These are phyloP conservation scores for Myxozyma vanderwaltii DNA, from an alignment of 805 yeast species.

Conservation along the genomic window DNA sequence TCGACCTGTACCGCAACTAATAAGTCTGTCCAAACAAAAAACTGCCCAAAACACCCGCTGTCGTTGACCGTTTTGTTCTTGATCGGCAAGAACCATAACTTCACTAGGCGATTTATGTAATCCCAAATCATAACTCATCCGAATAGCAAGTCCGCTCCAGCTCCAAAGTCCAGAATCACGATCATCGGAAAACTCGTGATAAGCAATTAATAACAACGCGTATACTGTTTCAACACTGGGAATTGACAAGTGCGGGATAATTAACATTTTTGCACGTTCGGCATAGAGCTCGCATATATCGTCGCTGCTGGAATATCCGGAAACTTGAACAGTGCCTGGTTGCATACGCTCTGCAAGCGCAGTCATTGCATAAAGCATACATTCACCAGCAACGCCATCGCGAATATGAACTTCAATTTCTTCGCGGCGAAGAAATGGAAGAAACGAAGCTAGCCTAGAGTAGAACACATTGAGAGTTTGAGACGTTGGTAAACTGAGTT, in stretches of 20 bases:
- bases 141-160: slow-evolving; percentile 40
- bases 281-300: slow-evolving; percentile 34
- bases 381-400: slow-evolving; percentile 35
- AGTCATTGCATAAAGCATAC: slow-evolving; percentile 38
- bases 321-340: slow-evolving; percentile 5
- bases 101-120: slow-evolving; percentile 33
- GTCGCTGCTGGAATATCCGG: neutral
- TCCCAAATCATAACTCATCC: slow-evolving; percentile 40
- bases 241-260: slow-evolving; percentile 36
- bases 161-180: slow-evolving; percentile 40
- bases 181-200: slow-evolving; percentile 39
- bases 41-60: slow-evolving; percentile 39
- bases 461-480: slow-evolving; percentile 27
- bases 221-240: slow-evolving; percentile 39
- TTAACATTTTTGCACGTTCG: slow-evolving; percentile 37
- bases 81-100: neutral
- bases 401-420: slow-evolving; percentile 32
- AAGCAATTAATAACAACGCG: slow-evolving; percentile 38
- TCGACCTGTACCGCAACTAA: slow-evolving; percentile 40
- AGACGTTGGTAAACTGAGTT: slow-evolving; percentile 20
- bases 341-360: slow-evolving; percentile 34
- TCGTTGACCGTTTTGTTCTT: slow-evolving; percentile 26
- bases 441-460: slow-evolving; percentile 32
- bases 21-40: slow-evolving; percentile 37
- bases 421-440: slow-evolving; percentile 36